Conservation (phyloP, 345 rosid genomes). For the Populus pruinosa region DNA sequence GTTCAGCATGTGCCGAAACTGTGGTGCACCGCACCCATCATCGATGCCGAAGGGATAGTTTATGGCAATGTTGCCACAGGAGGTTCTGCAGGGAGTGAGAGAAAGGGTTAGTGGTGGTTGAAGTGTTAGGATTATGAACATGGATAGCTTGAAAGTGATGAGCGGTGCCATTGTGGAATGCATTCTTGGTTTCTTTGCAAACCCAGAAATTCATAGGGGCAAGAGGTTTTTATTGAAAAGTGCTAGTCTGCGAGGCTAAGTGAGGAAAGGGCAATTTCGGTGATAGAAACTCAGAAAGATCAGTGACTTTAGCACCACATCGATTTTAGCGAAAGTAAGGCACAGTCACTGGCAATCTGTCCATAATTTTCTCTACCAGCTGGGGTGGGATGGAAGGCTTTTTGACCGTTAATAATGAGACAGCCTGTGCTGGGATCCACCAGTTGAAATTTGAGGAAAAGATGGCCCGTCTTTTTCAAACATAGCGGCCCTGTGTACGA, state of each 20-base stretch:
- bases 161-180: not conserved
- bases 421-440: constrained; percentile 16
- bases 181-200: not conserved
- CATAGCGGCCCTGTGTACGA: constrained; percentile 1
- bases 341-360: not conserved
- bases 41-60: constrained; percentile 82
- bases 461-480: constrained; percentile 10
- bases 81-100: constrained; percentile 40
- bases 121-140: not conserved
- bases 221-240: not conserved
- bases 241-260: not conserved
- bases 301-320: not conserved
- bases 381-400: not conserved
- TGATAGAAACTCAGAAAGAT: not conserved
- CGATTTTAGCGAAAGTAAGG: not conserved
- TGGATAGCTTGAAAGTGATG: not conserved
- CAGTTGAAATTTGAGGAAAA: constrained; percentile 5
- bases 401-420: constrained; percentile 6
- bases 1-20: constrained; percentile 63
- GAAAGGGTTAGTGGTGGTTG: not conserved
- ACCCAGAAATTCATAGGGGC: not conserved
- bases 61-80: constrained; percentile 62
- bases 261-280: not conserved
- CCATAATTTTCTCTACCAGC: constrained; percentile 15
- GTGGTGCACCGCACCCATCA: constrained; percentile 87